A percentile compares a stretch with the other conserved stretches of the same genome.
phyloP scores from a whole-genome alignment of 2,329 filamentous ascomycete genomes.

The Didymella keratinophila region DNA sequence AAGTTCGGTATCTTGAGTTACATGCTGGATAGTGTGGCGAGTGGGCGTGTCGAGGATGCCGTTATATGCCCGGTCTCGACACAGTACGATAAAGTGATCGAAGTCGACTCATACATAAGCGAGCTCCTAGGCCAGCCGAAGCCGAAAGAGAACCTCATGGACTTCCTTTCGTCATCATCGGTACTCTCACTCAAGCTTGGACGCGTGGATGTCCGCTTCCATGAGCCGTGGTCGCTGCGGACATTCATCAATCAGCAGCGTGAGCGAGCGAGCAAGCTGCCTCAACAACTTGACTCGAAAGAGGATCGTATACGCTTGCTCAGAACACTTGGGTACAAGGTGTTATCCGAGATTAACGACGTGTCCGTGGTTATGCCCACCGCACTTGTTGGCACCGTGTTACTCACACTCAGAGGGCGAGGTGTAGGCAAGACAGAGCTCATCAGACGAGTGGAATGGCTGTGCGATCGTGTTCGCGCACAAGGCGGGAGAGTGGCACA shows the following conservation, averaged over 20 bases:
- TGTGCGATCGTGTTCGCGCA: constrained; percentile 78
- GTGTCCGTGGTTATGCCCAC: constrained; percentile 99
- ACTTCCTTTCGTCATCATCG: constrained; percentile 88
- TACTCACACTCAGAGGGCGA: constrained; percentile 88
- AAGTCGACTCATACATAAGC: constrained; percentile 89
- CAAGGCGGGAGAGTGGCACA: constrained; percentile 94
- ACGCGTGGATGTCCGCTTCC: constrained; percentile 92
- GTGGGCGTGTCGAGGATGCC: constrained; percentile 85
- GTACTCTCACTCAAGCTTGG: constrained; percentile 89
- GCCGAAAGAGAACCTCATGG: constrained; percentile 89
- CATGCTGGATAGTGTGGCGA: constrained; percentile 87
- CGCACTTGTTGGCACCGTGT: constrained; percentile 89
- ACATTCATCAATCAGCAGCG: constrained; percentile 83
- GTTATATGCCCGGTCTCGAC: constrained; percentile 96
- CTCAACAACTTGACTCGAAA: constrained; percentile 46
- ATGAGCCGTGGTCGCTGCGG: constrained; percentile 92
- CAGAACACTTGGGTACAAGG: constrained; percentile 87
- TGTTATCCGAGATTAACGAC: constrained; percentile 91
- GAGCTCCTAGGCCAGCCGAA: constrained; percentile 94
- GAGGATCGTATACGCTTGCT: constrained; percentile 74
- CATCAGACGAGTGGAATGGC: constrained; percentile 87
- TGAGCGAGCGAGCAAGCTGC: constrained; percentile 58
- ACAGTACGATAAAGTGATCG: constrained; percentile 98
- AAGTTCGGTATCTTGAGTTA: constrained; percentile 97
- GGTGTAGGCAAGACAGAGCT: constrained; percentile 90